phyloP scores from a whole-genome alignment of 305 asterid genomes.

The Petunia hybrid region DNA sequence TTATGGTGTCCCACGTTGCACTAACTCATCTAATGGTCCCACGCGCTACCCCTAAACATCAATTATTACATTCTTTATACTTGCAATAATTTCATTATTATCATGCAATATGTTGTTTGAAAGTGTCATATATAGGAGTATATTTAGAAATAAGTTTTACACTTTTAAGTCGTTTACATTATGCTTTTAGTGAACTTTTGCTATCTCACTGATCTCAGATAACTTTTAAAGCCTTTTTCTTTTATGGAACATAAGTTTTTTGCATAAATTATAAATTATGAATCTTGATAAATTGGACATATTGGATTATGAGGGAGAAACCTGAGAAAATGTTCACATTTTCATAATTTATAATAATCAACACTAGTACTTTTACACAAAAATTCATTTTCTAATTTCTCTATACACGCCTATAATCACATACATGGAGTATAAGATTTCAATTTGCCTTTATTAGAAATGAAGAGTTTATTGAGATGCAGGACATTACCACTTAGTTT shows the following conservation, averaged over 20 bases:
- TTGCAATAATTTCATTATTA: not conserved
- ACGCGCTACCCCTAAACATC: not conserved
- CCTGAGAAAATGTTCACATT: not conserved
- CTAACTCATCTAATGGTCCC: conserved; percentile 14
- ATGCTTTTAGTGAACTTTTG: not conserved
- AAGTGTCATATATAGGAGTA: not conserved
- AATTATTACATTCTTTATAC: not conserved
- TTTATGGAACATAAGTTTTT: not conserved
- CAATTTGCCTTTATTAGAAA: too few relatives aligned
- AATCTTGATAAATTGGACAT: not conserved
- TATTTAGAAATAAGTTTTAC: not conserved
- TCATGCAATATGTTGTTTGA: not conserved
- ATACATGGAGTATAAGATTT: too few relatives aligned
- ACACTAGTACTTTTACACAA: not conserved
- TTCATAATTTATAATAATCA: not conserved
- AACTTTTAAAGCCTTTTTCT: not conserved
- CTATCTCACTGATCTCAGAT: not conserved
- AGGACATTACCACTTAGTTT: too few relatives aligned
- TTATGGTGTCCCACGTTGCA: not conserved
- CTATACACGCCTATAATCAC: not conserved
- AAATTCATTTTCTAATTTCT: not conserved
- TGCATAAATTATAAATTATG: not conserved
- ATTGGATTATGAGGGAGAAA: not conserved
- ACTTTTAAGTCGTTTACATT: not conserved
- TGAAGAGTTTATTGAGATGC: too few relatives aligned